Percentiles rank a stretch among this genome's conserved stretches.
These are phyloP conservation scores for Fusarium nelsonii DNA, from an alignment of 2,329 filamentous ascomycete genomes.

Conservation along the genomic window DNA sequence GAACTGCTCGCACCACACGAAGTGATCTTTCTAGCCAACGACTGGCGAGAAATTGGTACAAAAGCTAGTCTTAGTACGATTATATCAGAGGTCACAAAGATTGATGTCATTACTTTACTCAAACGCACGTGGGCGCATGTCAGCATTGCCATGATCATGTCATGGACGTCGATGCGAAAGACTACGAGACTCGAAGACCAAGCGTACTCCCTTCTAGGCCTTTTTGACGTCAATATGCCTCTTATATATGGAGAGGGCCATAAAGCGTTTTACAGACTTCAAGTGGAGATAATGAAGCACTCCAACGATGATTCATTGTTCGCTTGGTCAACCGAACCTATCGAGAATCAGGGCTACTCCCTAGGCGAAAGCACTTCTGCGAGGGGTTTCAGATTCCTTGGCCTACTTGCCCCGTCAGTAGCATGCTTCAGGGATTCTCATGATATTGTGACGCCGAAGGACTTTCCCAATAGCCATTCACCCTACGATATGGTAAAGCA, in stretches of 20 bases:
- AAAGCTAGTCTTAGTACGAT: not conserved
- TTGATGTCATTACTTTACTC: conserved; percentile 2
- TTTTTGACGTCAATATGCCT: conserved; percentile 28
- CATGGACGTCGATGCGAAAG: conserved; percentile 18
- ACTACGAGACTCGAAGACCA: conserved; percentile 22
- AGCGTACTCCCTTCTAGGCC: conserved; percentile 19
- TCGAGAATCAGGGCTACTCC: conserved; percentile 3
- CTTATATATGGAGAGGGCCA: conserved; percentile 20
- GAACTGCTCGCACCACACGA: conserved; percentile 22
- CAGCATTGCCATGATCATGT: conserved; percentile 22
- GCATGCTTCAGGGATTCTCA: conserved; percentile 19
- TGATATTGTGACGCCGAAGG: conserved; percentile 3
- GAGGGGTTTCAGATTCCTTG: conserved; percentile 1
- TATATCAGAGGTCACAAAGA: conserved; percentile 12
- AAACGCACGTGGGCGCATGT: conserved; percentile 22
- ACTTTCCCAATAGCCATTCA: not conserved
- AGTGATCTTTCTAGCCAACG: conserved; percentile 2
- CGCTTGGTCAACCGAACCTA: conserved; percentile 23
- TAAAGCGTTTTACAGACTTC: conserved; percentile 19
- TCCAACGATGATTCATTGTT: conserved; percentile 22
- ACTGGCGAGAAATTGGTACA: conserved; percentile 14
- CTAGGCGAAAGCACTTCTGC: not conserved
- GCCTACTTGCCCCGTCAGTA: conserved; percentile 2
- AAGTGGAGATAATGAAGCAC: conserved; percentile 27
- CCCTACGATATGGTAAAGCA: conserved; percentile 17